A percentile compares a stretch with the other conserved stretches of the same genome.
Evolutionary conservation across 176 grass and related monocot species (phyloP).

Genomic region (Alopecurus myosuroides): DNA sequence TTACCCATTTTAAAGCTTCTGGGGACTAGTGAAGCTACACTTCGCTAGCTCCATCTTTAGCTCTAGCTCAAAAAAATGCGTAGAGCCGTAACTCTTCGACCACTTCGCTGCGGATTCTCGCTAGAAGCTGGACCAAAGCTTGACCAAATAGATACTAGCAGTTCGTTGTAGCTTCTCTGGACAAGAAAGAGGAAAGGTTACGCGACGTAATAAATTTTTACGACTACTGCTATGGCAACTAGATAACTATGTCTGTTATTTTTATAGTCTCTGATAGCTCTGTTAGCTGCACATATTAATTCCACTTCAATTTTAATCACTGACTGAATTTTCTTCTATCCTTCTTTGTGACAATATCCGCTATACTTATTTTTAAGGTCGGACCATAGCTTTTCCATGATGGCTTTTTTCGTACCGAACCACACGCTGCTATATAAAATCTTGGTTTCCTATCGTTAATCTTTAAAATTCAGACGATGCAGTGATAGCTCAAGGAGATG

Average conservation of each 20-base stretch:
- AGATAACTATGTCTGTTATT: too few species aligned
- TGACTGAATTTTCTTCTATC: background rate
- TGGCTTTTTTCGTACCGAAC: background rate
- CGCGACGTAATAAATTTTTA: background rate
- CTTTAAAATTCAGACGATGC: background rate
- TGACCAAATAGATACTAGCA: background rate
- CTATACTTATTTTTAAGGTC: background rate
- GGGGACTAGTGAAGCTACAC: background rate
- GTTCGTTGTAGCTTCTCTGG: background rate
- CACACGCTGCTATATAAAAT: background rate
- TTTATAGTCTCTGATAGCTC: too few species aligned
- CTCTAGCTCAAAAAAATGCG: background rate
- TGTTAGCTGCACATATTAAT: too few species aligned
- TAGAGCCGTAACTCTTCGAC: background rate
- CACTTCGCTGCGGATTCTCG: background rate
- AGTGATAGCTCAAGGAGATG: background rate
- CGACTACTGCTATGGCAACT: too few species aligned
- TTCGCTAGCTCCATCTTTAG: background rate
- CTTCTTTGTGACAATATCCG: background rate
- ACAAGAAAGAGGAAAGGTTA: background rate
- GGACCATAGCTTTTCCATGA: background rate
- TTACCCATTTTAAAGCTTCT: background rate
- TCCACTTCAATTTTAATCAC: background rate
- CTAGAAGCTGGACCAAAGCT: background rate
- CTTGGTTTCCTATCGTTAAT: background rate